Percentiles rank a stretch among this genome's conserved stretches.
Conservation (phyloP, 495 filamentous ascomycete genomes). For the Daldinia loculata region DNA sequence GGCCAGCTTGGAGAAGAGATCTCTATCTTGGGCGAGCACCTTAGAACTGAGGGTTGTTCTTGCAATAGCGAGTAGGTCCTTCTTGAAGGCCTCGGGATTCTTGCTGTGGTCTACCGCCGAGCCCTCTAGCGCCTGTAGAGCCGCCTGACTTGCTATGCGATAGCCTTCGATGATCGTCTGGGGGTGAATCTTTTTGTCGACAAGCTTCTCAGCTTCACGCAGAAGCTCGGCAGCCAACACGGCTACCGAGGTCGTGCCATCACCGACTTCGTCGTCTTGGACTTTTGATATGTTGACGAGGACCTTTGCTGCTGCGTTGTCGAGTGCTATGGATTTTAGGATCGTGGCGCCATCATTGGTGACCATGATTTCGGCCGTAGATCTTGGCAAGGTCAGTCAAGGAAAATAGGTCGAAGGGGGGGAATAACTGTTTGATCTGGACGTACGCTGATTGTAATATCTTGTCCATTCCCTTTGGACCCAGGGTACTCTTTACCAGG, state of each 20-base stretch:
- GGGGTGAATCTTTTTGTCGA: conserved; percentile 97
- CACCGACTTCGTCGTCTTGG: conserved; percentile 97
- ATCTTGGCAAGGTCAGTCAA: conserved; percentile 61
- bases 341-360: conserved; percentile 99
- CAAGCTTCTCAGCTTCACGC: conserved; percentile 94
- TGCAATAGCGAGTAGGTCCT: conserved; percentile 89
- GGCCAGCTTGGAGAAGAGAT: conserved; percentile 91
- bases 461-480: conserved; percentile 99
- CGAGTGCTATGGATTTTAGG: conserved; percentile 97
- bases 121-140: conserved; percentile 82
- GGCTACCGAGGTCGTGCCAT: conserved; percentile 86
- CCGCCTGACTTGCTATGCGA: conserved; percentile 91
- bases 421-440: conserved; percentile 37
- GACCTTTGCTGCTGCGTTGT: conserved; percentile 97
- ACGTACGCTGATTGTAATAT: conserved; percentile 94
- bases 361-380: conserved; percentile 95
- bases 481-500: conserved; percentile 94
- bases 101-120: conserved; percentile 88
- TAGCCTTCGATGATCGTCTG: conserved; percentile 99
- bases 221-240: conserved; percentile 95
- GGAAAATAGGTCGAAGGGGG: background rate
- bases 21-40: conserved; percentile 90
- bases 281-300: conserved; percentile 99
- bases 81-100: conserved; percentile 81
- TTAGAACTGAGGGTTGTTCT: conserved; percentile 98